Base-by-base conservation (phyloP, 139 green algal genomes). In the Chlorella vulgaris region DNA sequence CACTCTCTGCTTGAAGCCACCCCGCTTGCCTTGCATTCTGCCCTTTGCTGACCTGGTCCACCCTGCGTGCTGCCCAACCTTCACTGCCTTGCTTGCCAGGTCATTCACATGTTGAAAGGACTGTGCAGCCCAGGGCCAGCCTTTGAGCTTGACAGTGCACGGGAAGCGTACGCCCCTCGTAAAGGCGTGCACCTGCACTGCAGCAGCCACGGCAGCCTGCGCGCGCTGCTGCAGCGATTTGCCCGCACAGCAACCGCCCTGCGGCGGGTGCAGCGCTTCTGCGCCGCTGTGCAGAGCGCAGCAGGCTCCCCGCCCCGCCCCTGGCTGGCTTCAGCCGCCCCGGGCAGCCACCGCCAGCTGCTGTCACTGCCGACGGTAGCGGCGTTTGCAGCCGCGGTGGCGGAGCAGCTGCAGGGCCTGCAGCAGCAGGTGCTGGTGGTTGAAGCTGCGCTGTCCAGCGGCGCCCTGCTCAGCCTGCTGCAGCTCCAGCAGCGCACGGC, bases 331-430 rank as follows among this genome's bases (percentile, higher is more conserved):
- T 5, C 62, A 74, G 24, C 26, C 28, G 67, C 24, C 26, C 33
- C 24, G 26, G 35, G 47, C 28, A 22, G 33, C 29, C 31, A 60
- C 8, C 7, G 28, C 1, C 36, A 40, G 38, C 65, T 85, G 31
- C 66, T 47, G 1, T 15, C 36, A 19, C 24, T 85, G 81, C 82
- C 84, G 3, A 87, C 84, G 7, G 61, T 70, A 33, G 80, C 68
- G n/a, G 84, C 84, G 21, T 88, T 88, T 74, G 84, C 84, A 28
- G 80, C 84, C 33, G 70, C 70, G 0, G 50, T 88, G 22, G 84
- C 61, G 1, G 61, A 65, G 47, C 50, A 87, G 39, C 51, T 74
- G 75, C 74, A 60, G 33, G 53, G 19, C 26, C 67, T 87, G 22
- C 77, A 69, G 68, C 53, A 58, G 55, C 70, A 88, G 75, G 36